These are phyloP conservation scores for Hyaloscypha finlandica DNA, from an alignment of 495 filamentous ascomycete species.

Conservation along the genomic window DNA sequence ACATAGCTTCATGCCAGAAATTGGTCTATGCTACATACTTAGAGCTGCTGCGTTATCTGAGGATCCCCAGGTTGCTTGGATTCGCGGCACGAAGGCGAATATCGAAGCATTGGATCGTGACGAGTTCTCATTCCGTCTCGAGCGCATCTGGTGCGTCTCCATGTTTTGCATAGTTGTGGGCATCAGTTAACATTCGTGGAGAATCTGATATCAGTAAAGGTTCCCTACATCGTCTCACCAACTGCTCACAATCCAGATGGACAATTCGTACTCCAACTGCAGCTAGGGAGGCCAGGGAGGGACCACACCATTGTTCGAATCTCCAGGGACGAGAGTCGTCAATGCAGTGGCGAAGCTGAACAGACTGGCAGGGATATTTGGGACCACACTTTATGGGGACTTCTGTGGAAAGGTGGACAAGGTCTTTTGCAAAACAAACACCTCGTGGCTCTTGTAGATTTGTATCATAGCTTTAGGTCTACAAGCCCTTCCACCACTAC, in stretches of 20 bases:
- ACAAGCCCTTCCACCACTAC: slow-evolving; percentile 18
- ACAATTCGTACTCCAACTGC: slow-evolving; percentile 32
- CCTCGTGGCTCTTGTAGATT: slow-evolving; percentile 5
- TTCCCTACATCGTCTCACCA: slow-evolving; percentile 22
- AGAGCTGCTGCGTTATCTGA: slow-evolving; percentile 24
- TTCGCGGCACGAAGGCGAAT: slow-evolving; percentile 12
- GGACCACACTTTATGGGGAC: slow-evolving; percentile 18
- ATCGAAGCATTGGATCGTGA: slow-evolving; percentile 27
- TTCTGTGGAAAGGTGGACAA: slow-evolving; percentile 13
- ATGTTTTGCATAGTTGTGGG: slow-evolving; percentile 27
- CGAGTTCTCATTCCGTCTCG: slow-evolving; percentile 16
- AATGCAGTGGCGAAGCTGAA: slow-evolving; percentile 30
- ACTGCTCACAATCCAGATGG: slow-evolving; percentile 24
- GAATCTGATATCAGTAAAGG: slow-evolving; percentile 24
- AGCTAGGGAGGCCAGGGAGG: slow-evolving; percentile 33
- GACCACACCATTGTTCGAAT: slow-evolving; percentile 27
- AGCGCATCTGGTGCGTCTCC: slow-evolving; percentile 27
- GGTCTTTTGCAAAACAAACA: background rate
- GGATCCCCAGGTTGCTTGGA: slow-evolving; percentile 28
- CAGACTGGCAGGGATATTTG: slow-evolving; percentile 23
- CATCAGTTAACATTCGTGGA: slow-evolving; percentile 18
- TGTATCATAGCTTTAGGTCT: slow-evolving; percentile 32
- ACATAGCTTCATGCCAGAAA: slow-evolving; percentile 14
- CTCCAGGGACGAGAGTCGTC: slow-evolving; percentile 7
- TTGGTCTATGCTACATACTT: slow-evolving; percentile 31